phyloP scores from a whole-genome alignment of 2,329 filamentous ascomycete genomes.

The Neonectria sp. region DNA sequence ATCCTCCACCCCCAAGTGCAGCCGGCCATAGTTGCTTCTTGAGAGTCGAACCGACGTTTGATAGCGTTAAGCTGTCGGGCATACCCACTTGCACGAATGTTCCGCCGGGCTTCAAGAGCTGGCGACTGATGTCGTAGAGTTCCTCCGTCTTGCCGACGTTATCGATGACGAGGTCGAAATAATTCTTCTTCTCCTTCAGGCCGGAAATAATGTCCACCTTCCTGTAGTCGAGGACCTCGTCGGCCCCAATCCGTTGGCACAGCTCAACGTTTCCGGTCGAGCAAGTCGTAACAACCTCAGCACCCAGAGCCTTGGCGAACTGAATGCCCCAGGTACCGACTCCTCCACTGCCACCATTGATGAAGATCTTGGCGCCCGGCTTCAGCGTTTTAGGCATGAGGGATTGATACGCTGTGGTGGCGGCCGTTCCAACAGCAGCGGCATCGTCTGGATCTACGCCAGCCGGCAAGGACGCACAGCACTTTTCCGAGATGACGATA shows the following conservation, averaged over 20 bases:
- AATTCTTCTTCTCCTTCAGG: constrained; percentile 3
- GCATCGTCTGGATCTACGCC: constrained; percentile 13
- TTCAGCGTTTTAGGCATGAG: constrained; percentile 33
- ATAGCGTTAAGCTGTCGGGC: background rate
- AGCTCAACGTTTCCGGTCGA: constrained; percentile 53
- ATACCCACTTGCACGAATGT: constrained; percentile 23
- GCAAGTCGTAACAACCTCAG: constrained; percentile 52
- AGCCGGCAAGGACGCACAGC: constrained; percentile 6
- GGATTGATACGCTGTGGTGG: constrained; percentile 42
- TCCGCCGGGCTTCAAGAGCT: constrained; percentile 7
- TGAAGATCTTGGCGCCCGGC: constrained; percentile 43
- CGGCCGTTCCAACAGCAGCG: constrained; percentile 33
- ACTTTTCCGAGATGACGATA: constrained; percentile 2
- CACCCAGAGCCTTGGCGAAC: constrained; percentile 52
- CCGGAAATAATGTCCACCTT: constrained; percentile 2
- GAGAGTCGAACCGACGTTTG: background rate
- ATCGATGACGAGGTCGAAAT: constrained; percentile 19
- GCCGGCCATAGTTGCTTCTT: constrained; percentile 8
- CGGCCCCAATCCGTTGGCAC: constrained; percentile 47
- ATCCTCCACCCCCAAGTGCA: background rate
- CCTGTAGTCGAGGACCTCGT: constrained; percentile 25
- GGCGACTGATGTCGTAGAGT: constrained; percentile 1
- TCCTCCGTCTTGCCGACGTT: constrained; percentile 16
- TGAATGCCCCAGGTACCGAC: constrained; percentile 56
- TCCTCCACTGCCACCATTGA: constrained; percentile 50